Base-by-base conservation (phyloP, 768 basidiomycete genomes). In the Fistulinella prunicolor region DNA sequence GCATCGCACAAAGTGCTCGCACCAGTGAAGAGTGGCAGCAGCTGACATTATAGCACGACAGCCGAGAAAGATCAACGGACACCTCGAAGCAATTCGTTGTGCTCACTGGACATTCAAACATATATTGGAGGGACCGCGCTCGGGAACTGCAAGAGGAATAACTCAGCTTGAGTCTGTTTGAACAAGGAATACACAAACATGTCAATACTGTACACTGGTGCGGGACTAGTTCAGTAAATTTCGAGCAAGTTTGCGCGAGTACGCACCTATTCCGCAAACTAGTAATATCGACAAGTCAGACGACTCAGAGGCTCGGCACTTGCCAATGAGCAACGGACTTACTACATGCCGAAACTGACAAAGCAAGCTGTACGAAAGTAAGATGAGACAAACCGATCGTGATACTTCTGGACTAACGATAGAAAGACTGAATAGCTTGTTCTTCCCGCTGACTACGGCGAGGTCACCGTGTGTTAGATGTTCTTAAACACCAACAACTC, bases 361-460 rank as follows among this genome's bases (percentile, higher is more conserved):
- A 6, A 13, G 5, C 1, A 34, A 42, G 9, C 56, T 58, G 5
- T 19, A 38, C 4, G 13, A 30, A 36, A 34, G n/a, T 16, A 34
- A 39, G 17, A 17, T 51, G 10, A 51, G 22, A 42, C 38, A 24
- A 5, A 16, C 14, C 7, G 5, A 13, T 36, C 19, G 9, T 17
- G 13, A 19, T n/a, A 24, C 20, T 36, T 3, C 8, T 12, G 29
- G 12, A 58, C 57, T 46, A 22, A 58, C 56, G 6, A 58, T 20
- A 10, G 4, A 7, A 12, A 48, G 14, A 8, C 52, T 58, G 5
- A 58, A 6, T 12, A 1, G 13, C 19, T 48, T 58, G 9, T 58
- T 58, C 9, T 48, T 51, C 20, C 49, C 52, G 20, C 56, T 58
- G n/a, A 58, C 57, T 58, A 22, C 14, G 14, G 19, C 24, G 20